These are phyloP conservation scores for Ceratobasidium theobromae DNA, from an alignment of 1,284 basidiomycete genomes.

Conservation along the genomic window DNA sequence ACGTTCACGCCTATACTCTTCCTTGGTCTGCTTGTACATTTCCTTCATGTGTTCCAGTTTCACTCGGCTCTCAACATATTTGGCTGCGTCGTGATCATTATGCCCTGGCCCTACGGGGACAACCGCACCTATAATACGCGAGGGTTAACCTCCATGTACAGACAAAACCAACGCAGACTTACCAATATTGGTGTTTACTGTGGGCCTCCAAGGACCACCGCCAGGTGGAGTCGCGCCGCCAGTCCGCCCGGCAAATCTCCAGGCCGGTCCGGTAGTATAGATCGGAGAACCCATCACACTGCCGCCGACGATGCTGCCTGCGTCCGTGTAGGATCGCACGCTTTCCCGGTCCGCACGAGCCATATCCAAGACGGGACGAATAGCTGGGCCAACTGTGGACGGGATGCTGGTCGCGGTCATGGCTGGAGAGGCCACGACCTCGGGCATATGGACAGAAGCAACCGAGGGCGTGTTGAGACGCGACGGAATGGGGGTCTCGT, in stretches of 20 bases:
- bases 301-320: constrained; percentile 9
- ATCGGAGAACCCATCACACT: constrained; percentile 20
- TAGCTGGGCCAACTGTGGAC: background rate
- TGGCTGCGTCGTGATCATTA: background rate
- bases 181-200: constrained; percentile 21
- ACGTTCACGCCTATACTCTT: constrained; percentile 27
- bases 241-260: constrained; percentile 22
- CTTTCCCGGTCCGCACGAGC: constrained; percentile 23
- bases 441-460: background rate
- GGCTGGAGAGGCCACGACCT: constrained; percentile 1
- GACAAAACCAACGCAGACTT: background rate
- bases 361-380: constrained; percentile 21
- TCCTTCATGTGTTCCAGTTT: constrained; percentile 27
- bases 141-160: background rate
- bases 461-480: constrained; percentile 15
- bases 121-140: constrained; percentile 1
- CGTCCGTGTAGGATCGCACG: constrained; percentile 20
- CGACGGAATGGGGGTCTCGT: constrained; percentile 23
- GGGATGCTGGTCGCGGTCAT: constrained; percentile 11
- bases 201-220: background rate
- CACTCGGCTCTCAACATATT: constrained; percentile 27
- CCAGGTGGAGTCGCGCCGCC: background rate
- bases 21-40: constrained; percentile 31
- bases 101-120: background rate
- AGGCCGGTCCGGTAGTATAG: constrained; percentile 2